A percentile compares a stretch with the other conserved stretches of the same genome.
Conservation (phyloP, 2,329 filamentous ascomycete genomes). For the Tolypocladium endophyticum region DNA sequence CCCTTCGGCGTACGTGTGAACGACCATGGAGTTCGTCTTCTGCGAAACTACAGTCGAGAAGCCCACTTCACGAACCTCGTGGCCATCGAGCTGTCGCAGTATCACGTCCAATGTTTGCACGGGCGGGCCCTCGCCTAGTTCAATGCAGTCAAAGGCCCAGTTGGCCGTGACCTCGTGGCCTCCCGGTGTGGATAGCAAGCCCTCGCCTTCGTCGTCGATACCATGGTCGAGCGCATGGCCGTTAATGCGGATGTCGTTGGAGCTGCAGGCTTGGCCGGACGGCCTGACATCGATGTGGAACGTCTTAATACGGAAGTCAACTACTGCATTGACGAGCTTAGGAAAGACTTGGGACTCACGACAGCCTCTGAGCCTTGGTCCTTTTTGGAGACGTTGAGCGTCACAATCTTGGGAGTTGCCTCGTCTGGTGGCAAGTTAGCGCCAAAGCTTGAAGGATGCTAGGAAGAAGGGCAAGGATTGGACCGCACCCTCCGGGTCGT, state of each 20-base stretch:
- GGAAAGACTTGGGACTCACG: slow-evolving; percentile 5
- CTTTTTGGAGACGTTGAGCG: slow-evolving; percentile 9
- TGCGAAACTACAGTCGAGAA: neutral
- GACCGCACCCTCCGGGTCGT: neutral
- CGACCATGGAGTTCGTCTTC: neutral
- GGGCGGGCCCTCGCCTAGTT: neutral
- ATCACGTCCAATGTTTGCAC: neutral
- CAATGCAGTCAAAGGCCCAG: neutral
- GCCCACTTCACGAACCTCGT: neutral
- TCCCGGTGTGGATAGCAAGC: neutral
- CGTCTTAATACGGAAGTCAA: slow-evolving; percentile 12
- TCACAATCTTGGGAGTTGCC: slow-evolving; percentile 9
- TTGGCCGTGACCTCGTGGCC: neutral
- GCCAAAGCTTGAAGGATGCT: too few species aligned
- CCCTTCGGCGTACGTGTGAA: neutral
- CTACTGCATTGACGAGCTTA: neutral
- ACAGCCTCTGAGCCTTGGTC: slow-evolving; percentile 8
- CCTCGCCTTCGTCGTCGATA: neutral
- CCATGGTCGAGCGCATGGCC: neutral
- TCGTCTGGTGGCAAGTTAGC: neutral
- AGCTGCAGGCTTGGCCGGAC: neutral
- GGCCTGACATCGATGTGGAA: slow-evolving; percentile 31
- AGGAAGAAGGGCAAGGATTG: too few species aligned
- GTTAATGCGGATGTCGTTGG: neutral
- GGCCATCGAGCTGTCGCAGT: neutral